Evolutionary conservation across 2,329 filamentous ascomycete species (phyloP).

Genomic region (Arthrobotrys musiformis): DNA sequence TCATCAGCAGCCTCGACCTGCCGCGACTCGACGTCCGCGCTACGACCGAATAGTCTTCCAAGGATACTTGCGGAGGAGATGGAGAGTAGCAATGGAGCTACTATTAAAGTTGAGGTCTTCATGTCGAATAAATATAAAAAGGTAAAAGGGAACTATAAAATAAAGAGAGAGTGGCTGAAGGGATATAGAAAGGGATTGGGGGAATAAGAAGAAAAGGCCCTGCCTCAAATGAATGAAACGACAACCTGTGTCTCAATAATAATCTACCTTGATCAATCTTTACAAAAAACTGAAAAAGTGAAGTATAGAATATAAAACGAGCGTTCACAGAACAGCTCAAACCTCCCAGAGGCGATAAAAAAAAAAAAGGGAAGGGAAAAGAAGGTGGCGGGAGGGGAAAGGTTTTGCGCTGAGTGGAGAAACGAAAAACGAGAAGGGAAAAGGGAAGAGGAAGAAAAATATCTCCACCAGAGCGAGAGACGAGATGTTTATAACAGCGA

Average conservation of each 20-base stretch:
- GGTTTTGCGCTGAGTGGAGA: constrained; percentile 48
- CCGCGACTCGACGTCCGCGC: constrained; percentile 30
- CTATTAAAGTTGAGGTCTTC: constrained; percentile 44
- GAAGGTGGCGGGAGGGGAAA: constrained; percentile 13
- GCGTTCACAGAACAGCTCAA: constrained; percentile 55
- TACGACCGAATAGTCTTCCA: constrained; percentile 34
- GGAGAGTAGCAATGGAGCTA: constrained; percentile 44
- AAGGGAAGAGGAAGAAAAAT: not conserved
- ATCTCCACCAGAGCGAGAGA: constrained; percentile 13
- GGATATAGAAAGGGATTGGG: not conserved
- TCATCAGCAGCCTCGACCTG: constrained; percentile 33
- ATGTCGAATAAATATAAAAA: constrained; percentile 18
- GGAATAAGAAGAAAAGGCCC: constrained; percentile 24
- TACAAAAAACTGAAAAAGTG: constrained; percentile 18
- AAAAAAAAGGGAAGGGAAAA: constrained; percentile 19
- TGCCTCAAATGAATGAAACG: constrained; percentile 54
- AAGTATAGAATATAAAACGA: constrained; percentile 33
- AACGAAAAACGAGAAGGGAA: not conserved
- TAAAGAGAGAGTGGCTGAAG: not conserved
- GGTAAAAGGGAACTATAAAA: not conserved
- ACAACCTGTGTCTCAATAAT: constrained; percentile 43
- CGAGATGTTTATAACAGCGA: constrained; percentile 49
- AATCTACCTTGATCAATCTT: not conserved
- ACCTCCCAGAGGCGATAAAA: constrained; percentile 46
- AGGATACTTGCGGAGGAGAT: constrained; percentile 37